Percentiles rank a stretch among this genome's conserved stretches.
These are phyloP conservation scores for Diplogelasinospora grovesii DNA, from an alignment of 495 filamentous ascomycete species.

Conservation along the genomic window DNA sequence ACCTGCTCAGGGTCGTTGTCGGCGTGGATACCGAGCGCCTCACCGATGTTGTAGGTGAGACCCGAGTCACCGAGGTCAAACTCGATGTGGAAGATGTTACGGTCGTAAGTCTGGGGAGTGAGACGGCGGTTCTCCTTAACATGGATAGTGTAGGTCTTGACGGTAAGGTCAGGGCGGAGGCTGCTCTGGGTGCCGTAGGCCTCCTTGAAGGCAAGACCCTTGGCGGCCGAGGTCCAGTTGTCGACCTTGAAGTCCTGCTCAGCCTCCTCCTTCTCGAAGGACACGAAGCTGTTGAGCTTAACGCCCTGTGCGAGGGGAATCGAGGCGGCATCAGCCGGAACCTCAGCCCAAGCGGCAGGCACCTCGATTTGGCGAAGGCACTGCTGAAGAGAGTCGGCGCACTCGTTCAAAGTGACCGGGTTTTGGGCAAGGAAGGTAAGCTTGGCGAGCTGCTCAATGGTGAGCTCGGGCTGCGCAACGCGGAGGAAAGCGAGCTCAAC, in stretches of 20 bases:
- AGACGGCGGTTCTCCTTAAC: slow-evolving; percentile 94
- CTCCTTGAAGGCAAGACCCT: slow-evolving; percentile 89
- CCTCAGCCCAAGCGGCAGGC: slow-evolving; percentile 70
- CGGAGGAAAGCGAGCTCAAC: slow-evolving; percentile 76
- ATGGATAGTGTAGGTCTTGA: slow-evolving; percentile 79
- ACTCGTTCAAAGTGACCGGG: slow-evolving; percentile 49
- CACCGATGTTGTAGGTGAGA: slow-evolving; percentile 92
- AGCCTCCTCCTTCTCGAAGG: slow-evolving; percentile 69
- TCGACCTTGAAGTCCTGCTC: slow-evolving; percentile 60
- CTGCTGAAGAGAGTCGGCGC: slow-evolving; percentile 60
- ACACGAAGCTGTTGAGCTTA: slow-evolving; percentile 69
- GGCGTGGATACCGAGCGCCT: slow-evolving; percentile 94
- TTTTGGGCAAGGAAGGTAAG: slow-evolving; percentile 24
- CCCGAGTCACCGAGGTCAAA: slow-evolving; percentile 89
- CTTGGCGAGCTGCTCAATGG: slow-evolving; percentile 38
- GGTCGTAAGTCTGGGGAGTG: slow-evolving; percentile 83
- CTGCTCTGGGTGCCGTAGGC: slow-evolving; percentile 67
- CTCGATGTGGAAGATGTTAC: slow-evolving; percentile 99
- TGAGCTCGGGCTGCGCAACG: slow-evolving; percentile 57
- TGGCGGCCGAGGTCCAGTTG: slow-evolving; percentile 74
- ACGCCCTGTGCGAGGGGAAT: slow-evolving; percentile 52
- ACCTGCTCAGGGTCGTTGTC: slow-evolving; percentile 82
- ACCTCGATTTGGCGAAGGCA: slow-evolving; percentile 64
- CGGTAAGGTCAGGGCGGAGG: slow-evolving; percentile 76
- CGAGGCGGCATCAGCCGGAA: slow-evolving; percentile 49